Conservation (phyloP, 345 rosid species). For the Gossypium anomalum region DNA sequence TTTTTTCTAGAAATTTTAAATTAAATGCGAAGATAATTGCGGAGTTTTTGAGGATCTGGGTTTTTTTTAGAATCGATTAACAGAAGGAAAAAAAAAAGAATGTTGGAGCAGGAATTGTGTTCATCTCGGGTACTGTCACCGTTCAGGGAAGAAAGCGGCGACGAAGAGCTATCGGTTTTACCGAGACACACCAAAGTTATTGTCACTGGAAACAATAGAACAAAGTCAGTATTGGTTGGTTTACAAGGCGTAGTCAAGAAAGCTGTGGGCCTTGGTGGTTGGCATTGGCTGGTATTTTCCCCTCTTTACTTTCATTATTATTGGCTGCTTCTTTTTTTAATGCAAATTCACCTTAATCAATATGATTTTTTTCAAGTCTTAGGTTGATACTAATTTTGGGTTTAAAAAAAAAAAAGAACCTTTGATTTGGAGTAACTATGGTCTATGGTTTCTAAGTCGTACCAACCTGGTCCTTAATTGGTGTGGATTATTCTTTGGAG, state of each 20-base stretch:
- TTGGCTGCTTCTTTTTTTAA: neutral
- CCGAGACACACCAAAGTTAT: conserved; percentile 96
- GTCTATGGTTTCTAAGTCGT: too few species aligned
- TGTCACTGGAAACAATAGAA: conserved; percentile 93
- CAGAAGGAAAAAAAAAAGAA: neutral
- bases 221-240: conserved; percentile 94
- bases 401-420: too few species aligned
- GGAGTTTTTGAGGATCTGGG: conserved; percentile 12
- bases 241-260: conserved; percentile 93
- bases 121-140: conserved; percentile 44
- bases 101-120: conserved; percentile 15
- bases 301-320: neutral
- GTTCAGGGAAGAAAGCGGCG: conserved; percentile 72
- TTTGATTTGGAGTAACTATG: too few species aligned
- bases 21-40: neutral
- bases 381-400: too few species aligned
- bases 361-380: neutral
- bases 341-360: conserved; percentile 4
- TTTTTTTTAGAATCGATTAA: neutral
- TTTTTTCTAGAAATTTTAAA: neutral
- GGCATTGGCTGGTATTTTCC: conserved; percentile 90
- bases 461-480: too few species aligned
- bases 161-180: conserved; percentile 89
- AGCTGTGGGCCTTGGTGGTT: conserved; percentile 96
- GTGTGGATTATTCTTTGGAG: too few species aligned